These are phyloP conservation scores for Phytophthora capsici DNA, from an alignment of 352 stramenopile genomes.

Conservation along the genomic window DNA sequence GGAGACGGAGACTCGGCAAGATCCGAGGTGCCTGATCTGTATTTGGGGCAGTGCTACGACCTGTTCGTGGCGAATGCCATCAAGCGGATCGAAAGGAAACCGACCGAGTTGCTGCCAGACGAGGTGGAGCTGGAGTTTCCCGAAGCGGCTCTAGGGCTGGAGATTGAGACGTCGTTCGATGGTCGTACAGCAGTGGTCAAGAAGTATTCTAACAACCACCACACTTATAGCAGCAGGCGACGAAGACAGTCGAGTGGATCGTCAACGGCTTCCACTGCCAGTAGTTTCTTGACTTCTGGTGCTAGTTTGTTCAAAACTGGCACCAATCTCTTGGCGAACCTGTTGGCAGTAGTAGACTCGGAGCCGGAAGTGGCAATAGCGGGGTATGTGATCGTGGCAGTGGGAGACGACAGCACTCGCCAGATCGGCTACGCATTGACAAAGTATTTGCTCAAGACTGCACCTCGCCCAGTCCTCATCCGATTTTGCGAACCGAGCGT, in stretches of 20 bases:
- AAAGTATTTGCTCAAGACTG: constrained; percentile 77
- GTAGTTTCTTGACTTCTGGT: constrained; percentile 25
- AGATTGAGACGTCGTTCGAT: constrained; percentile 85
- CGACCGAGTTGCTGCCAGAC: constrained; percentile 42
- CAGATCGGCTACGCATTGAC: constrained; percentile 70
- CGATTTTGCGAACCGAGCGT: constrained; percentile 80
- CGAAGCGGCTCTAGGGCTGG: constrained; percentile 56
- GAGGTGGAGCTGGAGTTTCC: constrained; percentile 78
- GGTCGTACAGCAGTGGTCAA: constrained; percentile 72
- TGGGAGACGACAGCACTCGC: constrained; percentile 73
- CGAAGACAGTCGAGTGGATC: constrained; percentile 25
- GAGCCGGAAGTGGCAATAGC: constrained; percentile 39
- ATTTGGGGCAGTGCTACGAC: constrained; percentile 71
- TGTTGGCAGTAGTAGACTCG: constrained; percentile 28
- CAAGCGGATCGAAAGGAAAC: constrained; percentile 65
- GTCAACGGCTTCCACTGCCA: constrained; percentile 9
- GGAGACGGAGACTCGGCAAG: constrained; percentile 34
- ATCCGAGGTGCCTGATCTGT: constrained; percentile 48
- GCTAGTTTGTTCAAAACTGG: constrained; percentile 33
- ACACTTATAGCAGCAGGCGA: constrained; percentile 52
- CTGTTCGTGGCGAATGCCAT: constrained; percentile 67
- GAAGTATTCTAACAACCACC: constrained; percentile 49
- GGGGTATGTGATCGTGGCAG: constrained; percentile 75
- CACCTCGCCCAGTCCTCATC: constrained; percentile 63
- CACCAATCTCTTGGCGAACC: constrained; percentile 28